Evolutionary conservation across 2,329 filamentous ascomycete genomes (phyloP), one percentile per base, ranked within the genome.

Genomic region (Lasiodiplodia sp.): DNA sequence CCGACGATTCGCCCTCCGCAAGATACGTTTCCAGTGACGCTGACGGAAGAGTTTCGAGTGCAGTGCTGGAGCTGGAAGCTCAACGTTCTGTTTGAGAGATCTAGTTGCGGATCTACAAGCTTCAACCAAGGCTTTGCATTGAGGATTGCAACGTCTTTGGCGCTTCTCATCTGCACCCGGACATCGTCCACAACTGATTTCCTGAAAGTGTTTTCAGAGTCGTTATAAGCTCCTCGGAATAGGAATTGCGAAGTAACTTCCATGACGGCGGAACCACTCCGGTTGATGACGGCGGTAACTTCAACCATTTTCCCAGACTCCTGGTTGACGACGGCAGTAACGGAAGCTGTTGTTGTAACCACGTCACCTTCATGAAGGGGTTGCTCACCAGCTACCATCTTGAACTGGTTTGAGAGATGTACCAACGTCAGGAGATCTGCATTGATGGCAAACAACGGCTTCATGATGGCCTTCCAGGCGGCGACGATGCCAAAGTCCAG

Each of bases 401-500:
- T 56, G 62, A 71, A 73, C 47, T 71, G 70, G 53, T 72, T 73
- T 6, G 71, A 71, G 18, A 71, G 51, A 55, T 73, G 72, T 3
- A 73, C 70, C 21, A 73, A 69, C 34, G 69, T 72, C 14, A 73
- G 55, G 7, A 73, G 60, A 66, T 73, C 71, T 14, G 69, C 69
- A 28, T 71, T 52, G 3, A 70, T 57, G 25, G 63, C 49, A 28
- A 72, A 62, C 37, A 72, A 55, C 16, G 71, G 68, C 67, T 73
- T 71, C 69, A 71, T 71, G 49, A 73, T 72, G 16, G 71, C 71
- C 52, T 72, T 72, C 80, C 80, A 82, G 52, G 78, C 79, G 53
- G 81, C 76, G 14, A 82, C 79, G 62, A 82, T 82, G 40, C 79
- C 79, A 69, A 80, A 67, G 44, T 73, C 72, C 57, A 73, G 69